These are phyloP conservation scores for Eucalyptus dawsonii DNA, from an alignment of 345 rosid species.

Conservation along the genomic window DNA sequence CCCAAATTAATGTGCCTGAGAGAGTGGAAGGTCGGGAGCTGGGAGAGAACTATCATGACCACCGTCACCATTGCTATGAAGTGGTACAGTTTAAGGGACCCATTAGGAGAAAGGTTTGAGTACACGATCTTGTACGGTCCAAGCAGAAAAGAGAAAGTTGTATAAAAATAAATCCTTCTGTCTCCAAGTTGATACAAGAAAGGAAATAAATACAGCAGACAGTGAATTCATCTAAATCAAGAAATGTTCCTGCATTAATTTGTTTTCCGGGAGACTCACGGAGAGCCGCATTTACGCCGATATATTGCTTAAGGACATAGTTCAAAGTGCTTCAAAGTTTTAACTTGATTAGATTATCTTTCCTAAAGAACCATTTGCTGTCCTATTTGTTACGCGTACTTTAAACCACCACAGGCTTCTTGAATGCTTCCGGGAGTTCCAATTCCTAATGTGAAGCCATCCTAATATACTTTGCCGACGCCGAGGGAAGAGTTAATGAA, in stretches of 20 bases:
- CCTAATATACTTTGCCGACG: neutral
- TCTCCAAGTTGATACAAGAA: neutral
- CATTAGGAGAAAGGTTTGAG: slow-evolving; percentile 57
- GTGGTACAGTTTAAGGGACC: slow-evolving; percentile 67
- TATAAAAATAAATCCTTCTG: neutral
- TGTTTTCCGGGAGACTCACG: neutral
- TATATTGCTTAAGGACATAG: neutral
- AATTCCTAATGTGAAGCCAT: neutral
- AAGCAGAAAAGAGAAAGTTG: neutral
- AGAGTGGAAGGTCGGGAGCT: slow-evolving; percentile 90
- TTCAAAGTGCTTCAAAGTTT: neutral
- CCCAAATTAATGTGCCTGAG: slow-evolving; percentile 80
- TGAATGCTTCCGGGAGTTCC: neutral
- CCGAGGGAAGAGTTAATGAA: neutral
- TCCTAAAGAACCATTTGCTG: neutral
- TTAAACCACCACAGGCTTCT: neutral
- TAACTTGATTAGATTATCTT: neutral
- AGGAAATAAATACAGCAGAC: neutral
- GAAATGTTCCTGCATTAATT: neutral
- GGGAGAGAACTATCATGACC: slow-evolving; percentile 80
- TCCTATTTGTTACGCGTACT: neutral
- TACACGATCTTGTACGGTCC: slow-evolving; percentile 57
- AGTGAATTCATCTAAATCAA: neutral
- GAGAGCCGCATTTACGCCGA: neutral
- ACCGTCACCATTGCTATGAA: slow-evolving; percentile 92